Conservation (phyloP, 345 rosid genomes). For the Clarkia xantiana region DNA sequence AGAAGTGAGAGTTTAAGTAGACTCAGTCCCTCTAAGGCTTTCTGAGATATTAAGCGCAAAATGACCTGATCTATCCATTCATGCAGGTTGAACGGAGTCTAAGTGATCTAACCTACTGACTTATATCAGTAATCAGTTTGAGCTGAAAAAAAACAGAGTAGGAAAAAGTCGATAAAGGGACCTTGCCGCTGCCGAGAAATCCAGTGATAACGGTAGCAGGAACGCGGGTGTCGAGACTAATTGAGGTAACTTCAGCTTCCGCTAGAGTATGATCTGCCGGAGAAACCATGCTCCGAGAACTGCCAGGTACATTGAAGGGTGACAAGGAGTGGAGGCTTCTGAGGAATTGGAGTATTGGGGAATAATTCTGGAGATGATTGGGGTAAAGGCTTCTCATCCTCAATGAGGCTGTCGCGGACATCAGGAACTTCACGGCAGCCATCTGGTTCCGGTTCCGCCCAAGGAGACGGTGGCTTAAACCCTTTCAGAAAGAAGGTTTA, state of each 20-base stretch:
- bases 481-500: background rate
- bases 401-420: background rate
- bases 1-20: no score
- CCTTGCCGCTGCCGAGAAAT: constrained; percentile 76
- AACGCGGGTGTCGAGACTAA: constrained; percentile 25
- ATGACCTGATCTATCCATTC: no score
- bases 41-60: no score
- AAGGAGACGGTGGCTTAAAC: constrained; percentile 1
- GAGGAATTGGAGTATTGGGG: constrained; percentile 4
- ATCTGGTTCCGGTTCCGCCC: constrained; percentile 1
- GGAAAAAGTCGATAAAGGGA: constrained; percentile 3
- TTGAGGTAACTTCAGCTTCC: constrained; percentile 9
- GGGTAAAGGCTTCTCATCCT: background rate
- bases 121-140: no score
- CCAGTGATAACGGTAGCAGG: constrained; percentile 65
- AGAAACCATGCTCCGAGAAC: constrained; percentile 15
- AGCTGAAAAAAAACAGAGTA: no score
- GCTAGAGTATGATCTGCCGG: constrained; percentile 7
- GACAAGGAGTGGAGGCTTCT: constrained; percentile 8
- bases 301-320: constrained; percentile 2
- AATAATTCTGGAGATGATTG: constrained; percentile 1
- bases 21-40: no score
- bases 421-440: constrained; percentile 4
- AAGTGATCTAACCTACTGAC: no score
- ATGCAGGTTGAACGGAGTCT: no score